Base-by-base conservation (phyloP, 805 yeast genomes). In the Kodamaea kakaduensis region DNA sequence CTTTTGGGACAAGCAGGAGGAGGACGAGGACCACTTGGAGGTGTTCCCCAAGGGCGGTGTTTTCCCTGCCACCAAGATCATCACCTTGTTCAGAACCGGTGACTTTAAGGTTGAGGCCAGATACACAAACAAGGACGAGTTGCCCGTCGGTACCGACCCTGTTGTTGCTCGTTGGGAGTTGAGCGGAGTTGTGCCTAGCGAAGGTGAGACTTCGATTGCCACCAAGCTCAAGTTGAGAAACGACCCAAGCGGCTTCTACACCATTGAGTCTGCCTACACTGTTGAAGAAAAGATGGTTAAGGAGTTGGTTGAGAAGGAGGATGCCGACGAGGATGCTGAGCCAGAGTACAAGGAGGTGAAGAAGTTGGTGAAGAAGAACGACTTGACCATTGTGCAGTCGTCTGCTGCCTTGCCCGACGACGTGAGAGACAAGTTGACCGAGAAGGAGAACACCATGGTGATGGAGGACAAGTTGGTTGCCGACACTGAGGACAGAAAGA, bases 401-500 rank as follows among this genome's bases (percentile, higher is more conserved):
- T 77, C 87, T 40, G 77, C 79, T 41, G 75, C 85, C 34, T 73
- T 84, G 52, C 61, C 82, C 44, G 71, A 68, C 44, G 61, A 61
- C 17, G 65, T 55, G 36, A 74, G 86, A 63, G 71, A 79, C 52
- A 68, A 65, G 37, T 74, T 71, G 48, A 74, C 83, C 44, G 97
- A 93, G 75, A 70, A 71, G 64, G 99, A 93, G 74, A 77, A 78
- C 57, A 75, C 82, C 61, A 69, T 93, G 81, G 73, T 77, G 47
- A 78, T 87, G 60, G 88, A 82, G 58, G 99, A 93, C 69, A 93
- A 89, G 73, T 81, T 90, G 53, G 97, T 93, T 48, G 94, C 94
- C 49, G 97, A 93, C 71, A 93, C 97, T 48, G 97, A 93, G 75
- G 97, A 93, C 71, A 87, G 88, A 68, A 93, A 93, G 83, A 93